Evolutionary conservation across 106 monocot species (phyloP).

Genomic region (Amphibolis antarctica): DNA sequence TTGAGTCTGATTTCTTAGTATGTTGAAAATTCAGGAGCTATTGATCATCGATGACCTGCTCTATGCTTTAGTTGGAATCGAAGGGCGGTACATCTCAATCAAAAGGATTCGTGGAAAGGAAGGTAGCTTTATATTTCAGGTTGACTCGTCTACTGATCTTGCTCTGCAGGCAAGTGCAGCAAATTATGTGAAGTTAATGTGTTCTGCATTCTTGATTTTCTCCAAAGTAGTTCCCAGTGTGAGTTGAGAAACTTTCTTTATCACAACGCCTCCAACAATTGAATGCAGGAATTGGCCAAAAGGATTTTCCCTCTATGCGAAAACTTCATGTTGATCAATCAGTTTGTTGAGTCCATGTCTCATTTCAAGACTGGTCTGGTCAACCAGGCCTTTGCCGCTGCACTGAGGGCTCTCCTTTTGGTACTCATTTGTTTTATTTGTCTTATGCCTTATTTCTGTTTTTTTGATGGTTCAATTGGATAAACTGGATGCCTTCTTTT

Average conservation of each 20-base stretch:
- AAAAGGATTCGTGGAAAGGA: conserved; percentile 60
- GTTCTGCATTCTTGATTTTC: not conserved
- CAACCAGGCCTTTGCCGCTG: conserved; percentile 92
- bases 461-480: no score
- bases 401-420: conserved; percentile 73
- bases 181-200: not conserved
- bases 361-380: conserved; percentile 79
- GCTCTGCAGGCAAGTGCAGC: conserved; percentile 54
- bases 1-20: not conserved
- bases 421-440: conserved; percentile 16
- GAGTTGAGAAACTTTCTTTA: not conserved
- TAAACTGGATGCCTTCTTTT: no score
- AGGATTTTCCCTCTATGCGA: conserved; percentile 82
- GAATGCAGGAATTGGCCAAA: conserved; percentile 66
- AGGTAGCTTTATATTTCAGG: conserved; percentile 52
- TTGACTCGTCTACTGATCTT: conserved; percentile 76
- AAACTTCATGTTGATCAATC: conserved; percentile 52
- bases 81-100: conserved; percentile 85
- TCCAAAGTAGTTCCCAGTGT: not conserved
- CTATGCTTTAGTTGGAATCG: conserved; percentile 74
- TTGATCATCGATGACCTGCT: conserved; percentile 87
- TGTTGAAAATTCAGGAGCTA: conserved; percentile 53
- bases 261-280: not conserved
- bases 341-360: conserved; percentile 87
- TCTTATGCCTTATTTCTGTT: no score